Conservation (phyloP, 306 rosid genomes). For the Sophora flavescens region DNA sequence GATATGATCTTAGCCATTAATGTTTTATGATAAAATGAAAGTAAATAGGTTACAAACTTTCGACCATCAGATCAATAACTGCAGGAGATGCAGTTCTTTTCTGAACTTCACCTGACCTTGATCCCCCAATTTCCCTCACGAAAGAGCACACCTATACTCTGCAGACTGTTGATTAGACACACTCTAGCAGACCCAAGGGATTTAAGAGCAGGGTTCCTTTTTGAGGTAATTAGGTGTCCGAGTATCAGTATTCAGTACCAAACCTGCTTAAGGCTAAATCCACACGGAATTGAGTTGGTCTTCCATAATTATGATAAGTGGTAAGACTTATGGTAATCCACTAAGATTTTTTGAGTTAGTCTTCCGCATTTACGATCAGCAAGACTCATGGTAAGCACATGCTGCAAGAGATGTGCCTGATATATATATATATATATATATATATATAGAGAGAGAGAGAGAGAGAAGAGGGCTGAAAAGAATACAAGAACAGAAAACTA, state of each 20-base stretch:
- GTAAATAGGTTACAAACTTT: too few species aligned
- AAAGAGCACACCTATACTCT: not conserved
- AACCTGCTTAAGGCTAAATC: not conserved
- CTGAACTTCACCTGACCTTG: not conserved
- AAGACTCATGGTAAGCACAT: slow-evolving; percentile 16
- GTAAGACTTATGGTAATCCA: not conserved
- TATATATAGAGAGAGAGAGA: not conserved
- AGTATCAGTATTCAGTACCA: not conserved
- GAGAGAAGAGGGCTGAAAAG: slow-evolving; percentile 5
- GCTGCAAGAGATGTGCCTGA: not conserved
- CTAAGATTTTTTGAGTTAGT: slow-evolving; percentile 4
- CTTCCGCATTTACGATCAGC: slow-evolving; percentile 1
- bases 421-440: slow-evolving; percentile 5
- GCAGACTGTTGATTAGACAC: not conserved
- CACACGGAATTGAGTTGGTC: slow-evolving; percentile 1
- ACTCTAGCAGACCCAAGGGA: slow-evolving; percentile 1
- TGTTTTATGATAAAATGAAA: too few species aligned
- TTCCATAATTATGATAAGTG: not conserved
- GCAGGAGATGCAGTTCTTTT: not conserved
- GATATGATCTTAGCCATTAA: too few species aligned
- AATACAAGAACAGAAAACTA: slow-evolving; percentile 47
- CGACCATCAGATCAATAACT: too few species aligned
- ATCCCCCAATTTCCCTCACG: not conserved
- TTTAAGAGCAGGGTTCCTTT: slow-evolving; percentile 15
- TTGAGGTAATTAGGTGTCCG: slow-evolving; percentile 19